phyloP scores from a whole-genome alignment of 1,284 basidiomycete species.

The Leccinum subspadiceum region DNA sequence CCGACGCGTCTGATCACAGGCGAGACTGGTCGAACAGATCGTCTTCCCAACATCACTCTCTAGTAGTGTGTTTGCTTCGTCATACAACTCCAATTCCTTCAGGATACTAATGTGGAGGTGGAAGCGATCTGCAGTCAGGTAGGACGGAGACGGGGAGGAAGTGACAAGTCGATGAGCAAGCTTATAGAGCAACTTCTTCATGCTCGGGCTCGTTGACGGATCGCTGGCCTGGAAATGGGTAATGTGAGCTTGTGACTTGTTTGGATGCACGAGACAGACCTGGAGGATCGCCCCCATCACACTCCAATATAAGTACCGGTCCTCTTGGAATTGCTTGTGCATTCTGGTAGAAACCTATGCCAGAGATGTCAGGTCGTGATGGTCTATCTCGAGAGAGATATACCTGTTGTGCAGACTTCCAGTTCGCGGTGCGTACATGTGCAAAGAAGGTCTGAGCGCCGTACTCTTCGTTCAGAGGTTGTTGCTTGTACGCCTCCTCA shows the following conservation, averaged over 20 bases:
- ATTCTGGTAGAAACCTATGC: constrained; percentile 69
- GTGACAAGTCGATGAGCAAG: constrained; percentile 68
- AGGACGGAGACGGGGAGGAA: constrained; percentile 58
- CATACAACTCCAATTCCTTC: constrained; percentile 60
- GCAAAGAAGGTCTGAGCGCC: constrained; percentile 81
- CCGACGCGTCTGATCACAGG: constrained; percentile 72
- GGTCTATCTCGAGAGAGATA: neutral
- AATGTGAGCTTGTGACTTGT: constrained; percentile 14
- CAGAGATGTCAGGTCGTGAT: constrained; percentile 6
- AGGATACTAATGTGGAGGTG: constrained; percentile 72
- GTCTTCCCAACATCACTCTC: constrained; percentile 62
- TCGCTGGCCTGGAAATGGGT: constrained; percentile 55
- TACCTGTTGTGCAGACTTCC: constrained; percentile 81
- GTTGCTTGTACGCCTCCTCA: constrained; percentile 67
- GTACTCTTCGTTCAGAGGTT: constrained; percentile 74
- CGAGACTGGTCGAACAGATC: constrained; percentile 69
- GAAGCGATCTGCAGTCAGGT: constrained; percentile 70
- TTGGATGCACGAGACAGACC: constrained; percentile 36
- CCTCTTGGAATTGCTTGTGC: constrained; percentile 75
- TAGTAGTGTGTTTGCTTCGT: constrained; percentile 71
- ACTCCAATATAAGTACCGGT: constrained; percentile 82
- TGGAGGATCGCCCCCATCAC: constrained; percentile 79
- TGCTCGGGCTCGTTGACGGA: constrained; percentile 52
- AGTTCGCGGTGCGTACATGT: constrained; percentile 68
- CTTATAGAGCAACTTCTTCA: constrained; percentile 67